These are phyloP conservation scores for Tylopilus sp. DNA, from an alignment of 768 basidiomycete genomes.

Conservation along the genomic window DNA sequence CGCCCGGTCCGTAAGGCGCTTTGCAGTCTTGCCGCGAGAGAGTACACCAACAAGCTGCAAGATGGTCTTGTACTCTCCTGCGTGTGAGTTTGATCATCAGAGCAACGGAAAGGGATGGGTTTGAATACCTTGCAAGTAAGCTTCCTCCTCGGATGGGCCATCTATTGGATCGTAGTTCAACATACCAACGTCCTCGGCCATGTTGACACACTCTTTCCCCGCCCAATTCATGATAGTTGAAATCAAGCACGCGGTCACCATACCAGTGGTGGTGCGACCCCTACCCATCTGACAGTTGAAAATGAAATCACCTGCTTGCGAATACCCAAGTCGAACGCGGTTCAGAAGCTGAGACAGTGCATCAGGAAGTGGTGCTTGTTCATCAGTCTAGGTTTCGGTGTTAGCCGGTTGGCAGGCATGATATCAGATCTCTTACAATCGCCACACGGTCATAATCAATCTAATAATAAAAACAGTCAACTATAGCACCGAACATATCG, in stretches of 20 bases:
- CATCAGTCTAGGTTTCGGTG: conserved; percentile 73
- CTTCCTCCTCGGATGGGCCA: conserved; percentile 83
- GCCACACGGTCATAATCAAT: conserved; percentile 88
- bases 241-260: conserved; percentile 87
- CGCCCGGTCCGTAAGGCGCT: conserved; percentile 82
- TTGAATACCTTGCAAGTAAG: conserved; percentile 73
- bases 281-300: conserved; percentile 99
- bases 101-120: neutral
- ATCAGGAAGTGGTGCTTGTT: conserved; percentile 91
- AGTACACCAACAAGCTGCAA: conserved; percentile 91
- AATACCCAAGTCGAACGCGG: conserved; percentile 58
- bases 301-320: conserved; percentile 69
- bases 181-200: conserved; percentile 34
- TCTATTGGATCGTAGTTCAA: conserved; percentile 68
- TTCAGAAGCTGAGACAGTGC: conserved; percentile 78
- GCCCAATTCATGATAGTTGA: conserved; percentile 68
- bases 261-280: conserved; percentile 92
- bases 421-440: conserved; percentile 53
- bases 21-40: conserved; percentile 89
- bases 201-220: conserved; percentile 39
- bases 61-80: conserved; percentile 97
- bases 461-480: conserved; percentile 33
- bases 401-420: conserved; percentile 1
- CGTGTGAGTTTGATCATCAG: neutral
- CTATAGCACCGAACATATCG: neutral